Evolutionary conservation across 192 early-diverging fungal species (phyloP).

Genomic region (Allomyces macrogynus): DNA sequence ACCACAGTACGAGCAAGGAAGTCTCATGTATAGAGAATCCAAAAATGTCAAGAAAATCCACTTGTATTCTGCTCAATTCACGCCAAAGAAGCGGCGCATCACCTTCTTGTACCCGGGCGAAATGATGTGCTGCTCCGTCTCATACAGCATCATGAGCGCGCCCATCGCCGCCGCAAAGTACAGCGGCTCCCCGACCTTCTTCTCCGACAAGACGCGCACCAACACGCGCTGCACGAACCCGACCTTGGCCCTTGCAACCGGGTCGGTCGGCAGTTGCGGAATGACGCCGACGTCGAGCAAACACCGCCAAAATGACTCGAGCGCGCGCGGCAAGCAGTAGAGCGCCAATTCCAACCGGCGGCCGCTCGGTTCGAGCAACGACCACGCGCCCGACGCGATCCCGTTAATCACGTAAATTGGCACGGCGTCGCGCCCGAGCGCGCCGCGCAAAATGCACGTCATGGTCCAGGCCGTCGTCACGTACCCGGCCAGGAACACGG

Average conservation of each 20-base stretch:
- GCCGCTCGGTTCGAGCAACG: conserved; percentile 37
- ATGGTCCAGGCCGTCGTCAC: conserved; percentile 23
- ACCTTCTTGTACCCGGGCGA: conserved; percentile 51
- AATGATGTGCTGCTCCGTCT: conserved; percentile 52
- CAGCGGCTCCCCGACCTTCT: conserved; percentile 36
- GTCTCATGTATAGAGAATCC: too few relatives aligned
- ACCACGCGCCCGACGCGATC: conserved; percentile 27
- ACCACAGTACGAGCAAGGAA: too few relatives aligned
- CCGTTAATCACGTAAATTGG: conserved; percentile 31
- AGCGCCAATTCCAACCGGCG: conserved; percentile 58
- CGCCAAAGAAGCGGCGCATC: conserved; percentile 59
- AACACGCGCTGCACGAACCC: background rate
- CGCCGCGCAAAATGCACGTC: conserved; percentile 29
- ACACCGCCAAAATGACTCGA: conserved; percentile 49
- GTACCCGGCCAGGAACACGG: conserved; percentile 35
- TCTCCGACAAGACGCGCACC: background rate
- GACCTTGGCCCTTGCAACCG: background rate
- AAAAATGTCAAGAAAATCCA: too few relatives aligned
- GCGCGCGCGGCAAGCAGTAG: conserved; percentile 60
- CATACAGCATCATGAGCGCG: conserved; percentile 60
- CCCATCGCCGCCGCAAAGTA: conserved; percentile 55
- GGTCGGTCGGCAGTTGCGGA: conserved; percentile 24
- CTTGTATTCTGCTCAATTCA: conserved; percentile 21
- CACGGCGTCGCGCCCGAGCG: conserved; percentile 20
- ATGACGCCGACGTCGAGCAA: conserved; percentile 30